Evolutionary conservation across 164 flowering plant species (phyloP).

Genomic region (Akebia trifoliata): DNA sequence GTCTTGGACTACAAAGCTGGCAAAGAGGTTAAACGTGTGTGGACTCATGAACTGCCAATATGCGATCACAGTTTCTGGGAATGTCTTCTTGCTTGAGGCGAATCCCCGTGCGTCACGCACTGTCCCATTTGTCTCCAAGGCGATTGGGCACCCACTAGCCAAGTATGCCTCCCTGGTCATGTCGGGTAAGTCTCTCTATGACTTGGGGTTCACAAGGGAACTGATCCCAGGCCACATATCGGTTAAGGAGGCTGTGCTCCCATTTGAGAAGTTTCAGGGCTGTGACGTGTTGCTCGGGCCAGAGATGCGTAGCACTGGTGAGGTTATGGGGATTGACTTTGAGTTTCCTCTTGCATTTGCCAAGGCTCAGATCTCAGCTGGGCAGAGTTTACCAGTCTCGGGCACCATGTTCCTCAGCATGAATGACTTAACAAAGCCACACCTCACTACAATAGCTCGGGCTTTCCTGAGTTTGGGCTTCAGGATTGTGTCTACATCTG

Average conservation of each 20-base stretch:
- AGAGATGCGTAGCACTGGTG: conserved; percentile 98
- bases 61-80: conserved; percentile 72
- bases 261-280: conserved; percentile 88
- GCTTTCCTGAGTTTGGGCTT: conserved; percentile 68
- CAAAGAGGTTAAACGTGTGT: conserved; percentile 70
- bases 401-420: conserved; percentile 85
- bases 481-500: conserved; percentile 64
- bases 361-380: conserved; percentile 88
- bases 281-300: conserved; percentile 92
- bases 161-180: conserved; percentile 91
- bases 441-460: conserved; percentile 57
- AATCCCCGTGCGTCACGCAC: conserved; percentile 96
- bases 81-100: conserved; percentile 86
- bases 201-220: conserved; percentile 64
- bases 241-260: conserved; percentile 95
- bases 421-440: conserved; percentile 77
- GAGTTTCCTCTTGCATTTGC: conserved; percentile 75
- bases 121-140: conserved; percentile 94
- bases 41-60: conserved; percentile 98
- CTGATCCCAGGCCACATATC: conserved; percentile 77
- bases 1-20: conserved; percentile 75
- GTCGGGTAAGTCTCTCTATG: conserved; percentile 82
- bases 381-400: conserved; percentile 76
- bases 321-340: conserved; percentile 87
- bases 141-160: conserved; percentile 91